Percentiles rank a stretch among this genome's conserved stretches.
These are phyloP conservation scores for Nigrospora oryzae DNA, from an alignment of 2,329 filamentous ascomycete genomes.

Conservation along the genomic window DNA sequence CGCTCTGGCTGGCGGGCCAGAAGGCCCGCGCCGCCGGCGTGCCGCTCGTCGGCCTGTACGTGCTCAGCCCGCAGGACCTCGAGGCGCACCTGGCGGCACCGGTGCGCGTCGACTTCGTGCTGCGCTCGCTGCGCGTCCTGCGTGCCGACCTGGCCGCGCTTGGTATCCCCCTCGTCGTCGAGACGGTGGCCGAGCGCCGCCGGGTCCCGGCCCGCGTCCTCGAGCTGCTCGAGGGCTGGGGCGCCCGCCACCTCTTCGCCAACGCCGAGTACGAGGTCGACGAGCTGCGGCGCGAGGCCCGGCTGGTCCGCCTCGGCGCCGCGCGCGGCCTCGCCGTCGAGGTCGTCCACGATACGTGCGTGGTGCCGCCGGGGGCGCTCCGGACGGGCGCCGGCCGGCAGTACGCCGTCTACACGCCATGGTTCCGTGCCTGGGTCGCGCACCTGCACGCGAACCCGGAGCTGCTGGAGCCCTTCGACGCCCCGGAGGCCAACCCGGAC, in stretches of 20 bases:
- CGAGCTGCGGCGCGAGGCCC: conserved; percentile 70
- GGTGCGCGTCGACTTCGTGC: conserved; percentile 68
- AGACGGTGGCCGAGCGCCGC: conserved; percentile 60
- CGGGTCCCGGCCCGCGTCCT: conserved; percentile 52
- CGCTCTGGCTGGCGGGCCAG: conserved; percentile 56
- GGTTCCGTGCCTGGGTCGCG: conserved; percentile 69
- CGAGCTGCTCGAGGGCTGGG: conserved; percentile 62
- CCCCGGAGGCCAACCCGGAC: conserved; percentile 46
- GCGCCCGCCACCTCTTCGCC: conserved; percentile 64
- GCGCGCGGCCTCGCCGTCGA: conserved; percentile 59
- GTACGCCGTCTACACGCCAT: conserved; percentile 78
- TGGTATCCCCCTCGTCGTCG: conserved; percentile 71
- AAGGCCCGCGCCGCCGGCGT: conserved; percentile 59
- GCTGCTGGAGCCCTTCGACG: conserved; percentile 52
- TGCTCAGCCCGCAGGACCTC: conserved; percentile 76
- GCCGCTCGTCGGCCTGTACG: conserved; percentile 68
- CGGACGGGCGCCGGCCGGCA: conserved; percentile 63
- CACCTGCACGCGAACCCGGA: conserved; percentile 64
- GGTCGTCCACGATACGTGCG: conserved; percentile 73
- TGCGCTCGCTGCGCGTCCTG: conserved; percentile 62
- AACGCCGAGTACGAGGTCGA: conserved; percentile 93
- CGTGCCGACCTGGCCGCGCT: conserved; percentile 58
- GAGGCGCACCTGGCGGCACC: conserved; percentile 71
- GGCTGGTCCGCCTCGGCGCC: conserved; percentile 51
- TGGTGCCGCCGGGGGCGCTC: conserved; percentile 67